phyloP scores from a whole-genome alignment of 495 filamentous ascomycete species.

The Lasiosphaeria ovina region DNA sequence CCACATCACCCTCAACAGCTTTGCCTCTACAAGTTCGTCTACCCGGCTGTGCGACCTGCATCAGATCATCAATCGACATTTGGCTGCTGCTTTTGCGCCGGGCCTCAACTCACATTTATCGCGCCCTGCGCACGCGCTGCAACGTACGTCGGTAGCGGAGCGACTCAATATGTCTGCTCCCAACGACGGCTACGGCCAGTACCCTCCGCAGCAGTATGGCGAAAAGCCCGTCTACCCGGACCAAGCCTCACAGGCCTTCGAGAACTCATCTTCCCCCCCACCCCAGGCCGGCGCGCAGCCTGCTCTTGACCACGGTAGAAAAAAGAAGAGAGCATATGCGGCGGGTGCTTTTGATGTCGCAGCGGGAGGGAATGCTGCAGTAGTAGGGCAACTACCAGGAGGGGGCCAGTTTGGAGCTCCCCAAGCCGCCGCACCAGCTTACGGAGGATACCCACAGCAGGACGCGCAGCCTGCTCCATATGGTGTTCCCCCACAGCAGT shows the following conservation, averaged over 20 bases:
- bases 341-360: constrained; percentile 93
- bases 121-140: not conserved
- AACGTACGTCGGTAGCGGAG: not conserved
- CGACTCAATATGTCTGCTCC: constrained; percentile 49
- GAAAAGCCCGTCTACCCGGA: constrained; percentile 43
- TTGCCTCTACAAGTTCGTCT: too few species aligned
- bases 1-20: too few species aligned
- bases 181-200: constrained; percentile 56
- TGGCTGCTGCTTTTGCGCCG: too few species aligned
- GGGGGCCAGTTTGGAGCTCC: constrained; percentile 37
- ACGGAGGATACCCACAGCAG: constrained; percentile 61
- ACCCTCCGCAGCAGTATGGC: constrained; percentile 63
- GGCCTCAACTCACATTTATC: too few species aligned
- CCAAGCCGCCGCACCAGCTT: constrained; percentile 39
- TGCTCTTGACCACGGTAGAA: constrained; percentile 53
- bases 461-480: constrained; percentile 59
- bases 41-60: too few species aligned
- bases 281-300: constrained; percentile 40
- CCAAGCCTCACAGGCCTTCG: constrained; percentile 34
- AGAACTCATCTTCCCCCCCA: constrained; percentile 39
- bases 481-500: constrained; percentile 43
- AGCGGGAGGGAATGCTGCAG: constrained; percentile 78
- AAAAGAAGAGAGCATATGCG: constrained; percentile 91
- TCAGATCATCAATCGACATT: too few species aligned
- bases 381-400: constrained; percentile 42